Conservation (phyloP, 495 filamentous ascomycete species). For the Annulohypoxylon maeteangense region DNA sequence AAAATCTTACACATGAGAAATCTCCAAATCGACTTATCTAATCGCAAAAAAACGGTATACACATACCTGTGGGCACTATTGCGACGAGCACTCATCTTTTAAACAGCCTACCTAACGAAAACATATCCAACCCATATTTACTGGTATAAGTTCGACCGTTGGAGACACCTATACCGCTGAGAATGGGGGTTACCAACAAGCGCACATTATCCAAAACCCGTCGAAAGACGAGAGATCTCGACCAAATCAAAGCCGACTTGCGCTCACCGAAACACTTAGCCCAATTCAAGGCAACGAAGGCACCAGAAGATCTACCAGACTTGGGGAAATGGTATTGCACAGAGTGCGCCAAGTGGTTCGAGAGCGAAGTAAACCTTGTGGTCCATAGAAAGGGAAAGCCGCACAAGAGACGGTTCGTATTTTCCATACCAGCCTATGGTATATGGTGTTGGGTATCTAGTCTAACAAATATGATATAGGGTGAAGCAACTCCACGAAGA, state of each 20-base stretch:
- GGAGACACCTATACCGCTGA: slow-evolving; percentile 22
- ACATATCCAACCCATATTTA: neutral
- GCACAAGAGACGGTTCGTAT: slow-evolving; percentile 84
- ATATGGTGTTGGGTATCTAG: slow-evolving; percentile 24
- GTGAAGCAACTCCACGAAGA: slow-evolving; percentile 79
- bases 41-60: slow-evolving; percentile 23
- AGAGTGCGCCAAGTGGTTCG: slow-evolving; percentile 97
- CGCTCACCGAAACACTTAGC: slow-evolving; percentile 77
- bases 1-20: slow-evolving; percentile 39
- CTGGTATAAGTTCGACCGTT: neutral
- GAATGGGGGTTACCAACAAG: slow-evolving; percentile 65
- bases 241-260: slow-evolving; percentile 87
- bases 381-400: slow-evolving; percentile 86
- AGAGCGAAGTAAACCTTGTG: slow-evolving; percentile 80
- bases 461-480: slow-evolving; percentile 58
- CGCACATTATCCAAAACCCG: slow-evolving; percentile 70
- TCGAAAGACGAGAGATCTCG: slow-evolving; percentile 74
- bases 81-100: slow-evolving; percentile 3
- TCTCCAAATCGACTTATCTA: slow-evolving; percentile 36
- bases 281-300: slow-evolving; percentile 80
- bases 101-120: neutral
- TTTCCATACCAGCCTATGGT: neutral
- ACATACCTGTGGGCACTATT: neutral
- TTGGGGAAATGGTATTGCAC: slow-evolving; percentile 86
- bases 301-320: slow-evolving; percentile 85